A percentile compares a stretch with the other conserved stretches of the same genome.
Conservation (phyloP, 148 eudicot genomes). For the Heliosperma pusillum region DNA sequence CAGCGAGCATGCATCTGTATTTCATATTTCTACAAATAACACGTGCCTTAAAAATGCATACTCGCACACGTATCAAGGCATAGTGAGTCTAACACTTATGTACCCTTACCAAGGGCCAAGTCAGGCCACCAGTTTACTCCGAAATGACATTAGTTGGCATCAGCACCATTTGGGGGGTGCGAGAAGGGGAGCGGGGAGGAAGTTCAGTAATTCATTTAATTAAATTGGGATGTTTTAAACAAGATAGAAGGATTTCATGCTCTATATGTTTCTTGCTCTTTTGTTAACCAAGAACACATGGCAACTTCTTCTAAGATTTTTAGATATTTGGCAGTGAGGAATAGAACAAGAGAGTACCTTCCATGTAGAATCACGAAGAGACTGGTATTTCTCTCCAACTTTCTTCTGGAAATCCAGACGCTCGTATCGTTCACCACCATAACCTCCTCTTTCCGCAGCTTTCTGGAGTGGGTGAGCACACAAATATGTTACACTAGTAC, state of each 20-base stretch:
- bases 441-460: constrained; percentile 98
- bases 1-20: no score
- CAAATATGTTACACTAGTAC: neutral
- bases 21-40: no score
- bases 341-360: constrained; percentile 42
- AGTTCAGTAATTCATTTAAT: neutral
- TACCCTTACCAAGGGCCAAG: neutral
- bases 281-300: neutral
- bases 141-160: neutral
- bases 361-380: constrained; percentile 72
- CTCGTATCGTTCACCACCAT: constrained; percentile 95
- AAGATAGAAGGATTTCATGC: neutral
- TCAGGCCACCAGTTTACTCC: neutral
- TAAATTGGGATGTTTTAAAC: neutral
- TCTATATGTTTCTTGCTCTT: neutral
- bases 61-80: no score
- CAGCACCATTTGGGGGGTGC: neutral
- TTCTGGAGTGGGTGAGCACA: constrained; percentile 39
- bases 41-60: neutral
- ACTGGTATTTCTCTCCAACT: constrained; percentile 60
- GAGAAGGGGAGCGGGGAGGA: neutral
- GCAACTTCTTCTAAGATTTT: neutral
- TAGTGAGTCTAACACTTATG: neutral
- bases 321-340: neutral
- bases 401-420: constrained; percentile 84